Conservation (phyloP, 176 grass and related monocot species). For the Ensete ventricosum region DNA sequence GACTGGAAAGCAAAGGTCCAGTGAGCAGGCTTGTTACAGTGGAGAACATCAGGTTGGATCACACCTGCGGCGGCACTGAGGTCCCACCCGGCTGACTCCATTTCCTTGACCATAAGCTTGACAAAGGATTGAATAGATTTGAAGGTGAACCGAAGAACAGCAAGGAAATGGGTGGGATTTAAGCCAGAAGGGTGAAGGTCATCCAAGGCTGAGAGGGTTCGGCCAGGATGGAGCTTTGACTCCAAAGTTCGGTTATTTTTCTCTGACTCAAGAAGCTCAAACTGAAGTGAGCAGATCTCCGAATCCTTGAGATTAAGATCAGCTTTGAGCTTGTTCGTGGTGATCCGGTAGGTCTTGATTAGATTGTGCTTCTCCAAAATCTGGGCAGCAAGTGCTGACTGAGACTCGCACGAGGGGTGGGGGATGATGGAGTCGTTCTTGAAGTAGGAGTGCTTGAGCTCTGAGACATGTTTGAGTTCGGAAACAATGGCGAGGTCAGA, state of each 20-base stretch:
- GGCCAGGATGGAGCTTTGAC: conserved; percentile 1
- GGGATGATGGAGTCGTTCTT: not conserved
- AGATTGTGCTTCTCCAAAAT: conserved; percentile 9
- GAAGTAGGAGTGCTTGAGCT: conserved; percentile 10
- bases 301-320: conserved; percentile 4
- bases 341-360: conserved; percentile 12
- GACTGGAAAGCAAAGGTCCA: conserved; percentile 1
- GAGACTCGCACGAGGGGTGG: not conserved
- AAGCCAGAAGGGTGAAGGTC: not conserved
- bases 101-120: conserved; percentile 5
- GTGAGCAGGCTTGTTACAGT: not conserved
- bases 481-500: not conserved
- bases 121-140: conserved; percentile 12
- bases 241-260: not conserved
- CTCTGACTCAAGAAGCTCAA: conserved; percentile 1
- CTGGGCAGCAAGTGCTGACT: not conserved
- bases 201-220: not conserved
- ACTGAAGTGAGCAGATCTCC: not conserved
- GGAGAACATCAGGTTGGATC: not conserved
- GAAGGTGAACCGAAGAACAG: not conserved
- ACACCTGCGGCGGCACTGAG: conserved; percentile 7
- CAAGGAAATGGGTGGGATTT: conserved; percentile 8
- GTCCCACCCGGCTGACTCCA: conserved; percentile 15
- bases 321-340: not conserved
- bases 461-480: conserved; percentile 4